Base-by-base conservation (phyloP, 495 filamentous ascomycete genomes). In the Neohortaea acidophila region DNA sequence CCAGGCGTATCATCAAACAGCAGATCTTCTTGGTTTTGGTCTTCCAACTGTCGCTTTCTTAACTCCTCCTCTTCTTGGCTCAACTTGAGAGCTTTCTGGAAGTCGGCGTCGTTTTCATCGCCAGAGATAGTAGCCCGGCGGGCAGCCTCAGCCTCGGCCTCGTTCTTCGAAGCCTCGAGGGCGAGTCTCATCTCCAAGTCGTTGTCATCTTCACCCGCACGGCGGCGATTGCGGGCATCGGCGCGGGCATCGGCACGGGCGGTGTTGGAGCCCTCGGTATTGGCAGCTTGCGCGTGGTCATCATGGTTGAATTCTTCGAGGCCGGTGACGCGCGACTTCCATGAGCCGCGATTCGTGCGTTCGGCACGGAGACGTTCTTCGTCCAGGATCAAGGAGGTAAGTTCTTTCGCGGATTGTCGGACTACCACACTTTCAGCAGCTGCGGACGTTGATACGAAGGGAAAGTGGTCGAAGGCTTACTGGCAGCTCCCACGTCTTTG, bases 271-370 rank as follows among this genome's bases (percentile, higher is more conserved):
- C 22, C 25, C 9, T 50, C 45, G 13, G 33, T 19, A 11, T 36
- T 30, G n/a, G 20, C 25, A 17, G 34, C 43, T 1, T 34, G 23
- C 10, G 17, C 20, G 17, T 34, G 39, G 10, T 22, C 31, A 18
- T 17, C 24, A 21, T 42, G 62, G 1, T 56, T 69, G 43, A 72
- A 81, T 52, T 97, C 91, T 31, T 94, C 87, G 22, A 94, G 79
- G 21, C 87, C 86, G 28, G 75, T 84, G 26, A 96, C 86, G 33
- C 91, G 78, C 21, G 84, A 91, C 59, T 99, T 99, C 91, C 91
- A 99, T 5, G 77, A 72, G 55, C 84, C 94, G 27, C 91, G 75
- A 53, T 94, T 87, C 38, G 72, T 82, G 44, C 91, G 78, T 62
- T 99, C 91, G 31, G 72, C 75, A 41, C 91, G 83, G 51, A 99